Percentiles rank a stretch among this genome's conserved stretches.
phyloP scores from a whole-genome alignment of 768 basidiomycete species.

The Hygrophoropsis aurantiaca region DNA sequence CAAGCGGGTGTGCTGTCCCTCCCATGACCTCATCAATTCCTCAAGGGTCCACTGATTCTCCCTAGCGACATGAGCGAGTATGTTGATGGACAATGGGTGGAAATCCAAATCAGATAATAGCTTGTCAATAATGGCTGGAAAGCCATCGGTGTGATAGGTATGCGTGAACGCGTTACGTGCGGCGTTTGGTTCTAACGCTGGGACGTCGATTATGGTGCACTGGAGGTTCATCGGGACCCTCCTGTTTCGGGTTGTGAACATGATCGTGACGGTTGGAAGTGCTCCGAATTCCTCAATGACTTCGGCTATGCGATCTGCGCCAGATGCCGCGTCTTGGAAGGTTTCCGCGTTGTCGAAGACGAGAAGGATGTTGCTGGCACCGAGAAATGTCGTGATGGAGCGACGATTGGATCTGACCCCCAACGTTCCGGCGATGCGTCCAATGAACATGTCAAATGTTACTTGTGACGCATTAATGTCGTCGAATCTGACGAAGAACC shows the following conservation, averaged over 20 bases:
- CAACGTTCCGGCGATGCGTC: background rate
- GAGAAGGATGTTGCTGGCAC: background rate
- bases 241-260: background rate
- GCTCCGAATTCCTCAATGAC: background rate
- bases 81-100: too few relatives aligned
- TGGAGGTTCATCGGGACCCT: background rate
- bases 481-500: too few relatives aligned
- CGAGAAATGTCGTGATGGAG: background rate
- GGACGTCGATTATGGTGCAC: background rate
- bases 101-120: too few relatives aligned
- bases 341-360: slow-evolving; percentile 2
- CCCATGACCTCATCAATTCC: background rate
- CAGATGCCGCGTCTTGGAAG: too few relatives aligned
- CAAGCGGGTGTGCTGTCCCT: too few relatives aligned
- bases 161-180: background rate
- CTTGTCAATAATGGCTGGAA: too few relatives aligned
- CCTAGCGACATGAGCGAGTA: background rate
- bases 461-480: too few relatives aligned
- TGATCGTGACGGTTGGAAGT: background rate
- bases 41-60: slow-evolving; percentile 1
- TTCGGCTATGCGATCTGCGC: too few relatives aligned
- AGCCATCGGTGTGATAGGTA: too few relatives aligned
- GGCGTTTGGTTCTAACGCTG: background rate
- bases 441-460: background rate
- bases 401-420: background rate